Evolutionary conservation across 1,139 yeast species (phyloP).

Genomic region (Hemisphaericaspora subhashii): DNA sequence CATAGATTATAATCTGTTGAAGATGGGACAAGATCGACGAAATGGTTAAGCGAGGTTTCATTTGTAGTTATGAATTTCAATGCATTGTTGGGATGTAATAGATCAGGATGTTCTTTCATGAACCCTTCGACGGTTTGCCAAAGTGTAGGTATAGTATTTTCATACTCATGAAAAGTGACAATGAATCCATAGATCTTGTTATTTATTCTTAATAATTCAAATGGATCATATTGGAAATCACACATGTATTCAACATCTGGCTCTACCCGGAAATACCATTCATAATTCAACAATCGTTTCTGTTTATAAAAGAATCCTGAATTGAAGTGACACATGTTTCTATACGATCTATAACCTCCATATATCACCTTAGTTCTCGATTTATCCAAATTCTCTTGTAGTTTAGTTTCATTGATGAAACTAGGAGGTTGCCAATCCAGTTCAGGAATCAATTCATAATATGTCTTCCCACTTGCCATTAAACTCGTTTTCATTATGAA

Average conservation of each 20-base stretch:
- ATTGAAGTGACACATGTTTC: conserved; percentile 53
- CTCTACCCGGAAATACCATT: conserved; percentile 48
- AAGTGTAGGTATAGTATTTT: conserved; percentile 61
- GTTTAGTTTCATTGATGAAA: conserved; percentile 31
- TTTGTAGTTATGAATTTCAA: conserved; percentile 68
- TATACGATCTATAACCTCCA: conserved; percentile 41
- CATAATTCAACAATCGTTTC: conserved; percentile 37
- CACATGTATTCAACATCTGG: conserved; percentile 50
- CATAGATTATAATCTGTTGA: conserved; percentile 76
- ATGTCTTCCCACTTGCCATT: conserved; percentile 81
- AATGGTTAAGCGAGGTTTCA: conserved; percentile 37
- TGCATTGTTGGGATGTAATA: conserved; percentile 67
- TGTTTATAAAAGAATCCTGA: conserved; percentile 48
- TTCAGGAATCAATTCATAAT: conserved; percentile 42
- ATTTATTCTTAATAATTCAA: conserved; percentile 32
- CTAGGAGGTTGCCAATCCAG: conserved; percentile 46
- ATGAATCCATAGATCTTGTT: conserved; percentile 45
- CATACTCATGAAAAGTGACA: conserved; percentile 46
- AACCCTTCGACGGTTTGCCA: conserved; percentile 77
- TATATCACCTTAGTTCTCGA: conserved; percentile 34
- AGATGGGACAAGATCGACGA: conserved; percentile 23
- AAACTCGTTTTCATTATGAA: conserved; percentile 59
- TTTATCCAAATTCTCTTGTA: conserved; percentile 26
- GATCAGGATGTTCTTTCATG: conserved; percentile 57
- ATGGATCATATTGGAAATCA: conserved; percentile 51